phyloP scores from a whole-genome alignment of 495 filamentous ascomycete genomes.

The Aspergillus avenaceus region DNA sequence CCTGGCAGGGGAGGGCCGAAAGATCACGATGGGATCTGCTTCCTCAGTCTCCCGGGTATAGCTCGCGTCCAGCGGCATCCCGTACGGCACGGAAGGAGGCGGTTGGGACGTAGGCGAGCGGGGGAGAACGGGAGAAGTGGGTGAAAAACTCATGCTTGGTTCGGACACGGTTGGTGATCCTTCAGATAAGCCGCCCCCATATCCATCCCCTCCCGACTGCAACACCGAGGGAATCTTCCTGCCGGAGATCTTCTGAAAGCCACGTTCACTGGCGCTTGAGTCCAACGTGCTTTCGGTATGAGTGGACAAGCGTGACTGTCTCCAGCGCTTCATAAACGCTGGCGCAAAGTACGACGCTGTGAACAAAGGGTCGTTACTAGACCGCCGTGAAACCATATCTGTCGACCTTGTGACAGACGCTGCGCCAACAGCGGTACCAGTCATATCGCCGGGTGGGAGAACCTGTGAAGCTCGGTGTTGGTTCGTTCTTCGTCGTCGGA shows the following conservation, averaged over 20 bases:
- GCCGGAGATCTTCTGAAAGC: constrained; percentile 63
- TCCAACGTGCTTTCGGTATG: constrained; percentile 38
- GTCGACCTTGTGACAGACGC: constrained; percentile 7
- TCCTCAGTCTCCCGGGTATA: constrained; percentile 35
- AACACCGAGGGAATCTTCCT: constrained; percentile 70
- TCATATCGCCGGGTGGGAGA: constrained; percentile 19
- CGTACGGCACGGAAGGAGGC: constrained; percentile 32
- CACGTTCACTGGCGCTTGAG: constrained; percentile 42
- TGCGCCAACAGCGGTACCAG: constrained; percentile 6
- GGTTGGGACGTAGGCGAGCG: constrained; percentile 25
- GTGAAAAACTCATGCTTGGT: constrained; percentile 17
- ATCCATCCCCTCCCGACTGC: constrained; percentile 66
- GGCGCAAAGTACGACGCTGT: constrained; percentile 48
- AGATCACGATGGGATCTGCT: constrained; percentile 22
- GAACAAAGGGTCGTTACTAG: constrained; percentile 53
- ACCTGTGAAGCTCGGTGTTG: constrained; percentile 13
- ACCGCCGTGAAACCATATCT: constrained; percentile 48
- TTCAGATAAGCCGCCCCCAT: constrained; percentile 45
- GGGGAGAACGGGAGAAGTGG: constrained; percentile 21
- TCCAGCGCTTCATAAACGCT: constrained; percentile 40
- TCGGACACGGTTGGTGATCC: constrained; percentile 22
- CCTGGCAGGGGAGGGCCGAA: constrained; percentile 45
- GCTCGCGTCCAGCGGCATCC: constrained; percentile 33
- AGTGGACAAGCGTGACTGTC: constrained; percentile 36
- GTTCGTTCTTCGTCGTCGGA: constrained; percentile 45